Conservation (phyloP, 192 early-diverging fungal genomes). For the Gonapodya prolifera region DNA sequence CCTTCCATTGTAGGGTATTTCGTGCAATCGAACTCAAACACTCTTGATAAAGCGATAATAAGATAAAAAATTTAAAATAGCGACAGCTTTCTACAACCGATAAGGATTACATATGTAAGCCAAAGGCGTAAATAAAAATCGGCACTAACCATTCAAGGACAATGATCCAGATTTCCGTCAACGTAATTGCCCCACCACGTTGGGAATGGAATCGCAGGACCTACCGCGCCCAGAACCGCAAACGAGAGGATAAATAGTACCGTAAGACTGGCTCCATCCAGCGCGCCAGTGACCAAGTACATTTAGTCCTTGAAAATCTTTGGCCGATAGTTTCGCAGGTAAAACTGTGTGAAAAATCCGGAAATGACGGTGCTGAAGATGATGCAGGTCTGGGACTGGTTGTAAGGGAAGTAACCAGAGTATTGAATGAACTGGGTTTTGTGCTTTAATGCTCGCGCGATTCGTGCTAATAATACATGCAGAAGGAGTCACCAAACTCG, state of each 20-base stretch:
- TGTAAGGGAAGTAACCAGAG: background rate
- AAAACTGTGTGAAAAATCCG: background rate
- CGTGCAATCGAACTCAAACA: too few relatives aligned
- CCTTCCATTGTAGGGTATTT: too few relatives aligned
- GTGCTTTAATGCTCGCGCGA: too few relatives aligned
- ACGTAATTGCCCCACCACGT: background rate
- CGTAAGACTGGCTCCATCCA: background rate
- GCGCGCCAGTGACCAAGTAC: background rate
- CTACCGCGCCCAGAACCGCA: background rate
- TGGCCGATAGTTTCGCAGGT: background rate
- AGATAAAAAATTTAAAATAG: too few relatives aligned
- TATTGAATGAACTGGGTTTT: background rate
- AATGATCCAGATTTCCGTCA: background rate
- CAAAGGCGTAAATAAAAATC: too few relatives aligned
- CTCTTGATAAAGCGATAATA: too few relatives aligned
- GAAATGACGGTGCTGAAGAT: background rate
- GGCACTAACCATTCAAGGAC: too few relatives aligned
- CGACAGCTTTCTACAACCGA: too few relatives aligned
- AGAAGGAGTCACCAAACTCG: too few relatives aligned
- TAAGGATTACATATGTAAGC: too few relatives aligned
- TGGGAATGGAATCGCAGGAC: background rate
- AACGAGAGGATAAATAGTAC: background rate
- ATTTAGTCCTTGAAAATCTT: background rate
- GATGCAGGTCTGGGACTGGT: background rate
- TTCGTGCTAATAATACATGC: too few relatives aligned